Evolutionary conservation across 2,329 filamentous ascomycete genomes (phyloP), one percentile per base, ranked within the genome.

Genomic region (Lomentospora prolificans): DNA sequence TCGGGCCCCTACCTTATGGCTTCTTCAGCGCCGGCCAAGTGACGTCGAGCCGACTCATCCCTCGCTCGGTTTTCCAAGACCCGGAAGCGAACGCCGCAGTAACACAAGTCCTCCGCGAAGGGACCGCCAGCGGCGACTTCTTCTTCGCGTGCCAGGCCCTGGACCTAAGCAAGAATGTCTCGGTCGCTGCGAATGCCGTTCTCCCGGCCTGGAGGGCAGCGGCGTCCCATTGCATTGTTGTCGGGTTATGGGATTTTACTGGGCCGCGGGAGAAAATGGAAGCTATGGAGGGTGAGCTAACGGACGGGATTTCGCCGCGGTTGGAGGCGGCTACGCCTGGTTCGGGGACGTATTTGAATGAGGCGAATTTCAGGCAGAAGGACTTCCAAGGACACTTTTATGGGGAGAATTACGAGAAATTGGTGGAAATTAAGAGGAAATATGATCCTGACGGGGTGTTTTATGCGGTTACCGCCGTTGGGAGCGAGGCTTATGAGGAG

Each of bases 261-360:
- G 46, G 41, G 9, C 44, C 56, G 10, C 25, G 19, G 9, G 25
- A 10, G n/a, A n/a, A 54, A 19, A 56, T 58, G 56, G 44, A 66
- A 51, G 64, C 58, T 53, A 19, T 59, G 33, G 58, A 69, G 28
- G 61, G 63, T 55, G 60, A 60, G 22, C 60, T 71, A 31, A 70
- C 69, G 10, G 55, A 68, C 50, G 60, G 61, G 17, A 62, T 65
- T 53, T 60, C 66, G 53, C 65, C 65, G n/a, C 62, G 62, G 52
- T 60, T 74, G 10, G 66, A 69, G 58, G 64, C 60, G 2, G 65
- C 72, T 4, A 73, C 74, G 1, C 72, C 74, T 0, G 69, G 67
- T 0, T 65, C 68, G 7, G 75, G 72, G 2, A 65, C 71, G 2
- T 78, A 79, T 62, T 67, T 76, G 69, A 80, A 79, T 60, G 78